Conservation (phyloP, 140 eudicot genomes). For the Erigeron philadelphicus region DNA sequence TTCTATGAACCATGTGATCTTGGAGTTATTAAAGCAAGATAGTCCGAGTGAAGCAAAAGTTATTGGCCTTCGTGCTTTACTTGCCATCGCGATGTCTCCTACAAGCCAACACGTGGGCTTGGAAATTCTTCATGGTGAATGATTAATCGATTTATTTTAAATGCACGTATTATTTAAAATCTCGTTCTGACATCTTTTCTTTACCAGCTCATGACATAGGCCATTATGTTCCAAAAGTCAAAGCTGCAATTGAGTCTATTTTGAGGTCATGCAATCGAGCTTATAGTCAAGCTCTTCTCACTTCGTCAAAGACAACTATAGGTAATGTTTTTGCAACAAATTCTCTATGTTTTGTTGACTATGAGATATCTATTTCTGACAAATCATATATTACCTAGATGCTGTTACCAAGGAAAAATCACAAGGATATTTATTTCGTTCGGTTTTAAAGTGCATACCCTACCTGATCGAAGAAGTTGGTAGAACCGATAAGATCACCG, state of each 20-base stretch:
- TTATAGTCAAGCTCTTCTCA: constrained; percentile 93
- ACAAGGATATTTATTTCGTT: constrained; percentile 90
- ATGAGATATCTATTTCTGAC: constrained; percentile 2
- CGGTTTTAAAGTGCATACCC: constrained; percentile 91
- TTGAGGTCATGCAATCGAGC: constrained; percentile 83
- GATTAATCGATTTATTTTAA: constrained; percentile 12
- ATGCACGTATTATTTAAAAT: neutral
- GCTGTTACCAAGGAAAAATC: constrained; percentile 92
- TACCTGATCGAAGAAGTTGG: constrained; percentile 97
- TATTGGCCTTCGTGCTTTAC: constrained; percentile 94
- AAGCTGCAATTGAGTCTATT: constrained; percentile 91
- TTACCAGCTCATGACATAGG: constrained; percentile 84
- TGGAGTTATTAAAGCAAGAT: constrained; percentile 91
- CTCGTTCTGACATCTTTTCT: constrained; percentile 17
- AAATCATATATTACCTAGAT: constrained; percentile 40
- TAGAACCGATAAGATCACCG: constrained; percentile 85
- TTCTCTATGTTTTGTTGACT: constrained; percentile 10
- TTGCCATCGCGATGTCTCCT: constrained; percentile 91
- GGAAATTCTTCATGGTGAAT: constrained; percentile 91
- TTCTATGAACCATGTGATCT: constrained; percentile 88
- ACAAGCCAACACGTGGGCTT: constrained; percentile 87
- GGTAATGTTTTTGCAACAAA: constrained; percentile 39
- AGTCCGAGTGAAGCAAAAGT: constrained; percentile 97
- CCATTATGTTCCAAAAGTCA: constrained; percentile 97
- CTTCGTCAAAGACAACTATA: constrained; percentile 86